phyloP scores from a whole-genome alignment of 1,139 yeast species.

The Hansenula sp. region DNA sequence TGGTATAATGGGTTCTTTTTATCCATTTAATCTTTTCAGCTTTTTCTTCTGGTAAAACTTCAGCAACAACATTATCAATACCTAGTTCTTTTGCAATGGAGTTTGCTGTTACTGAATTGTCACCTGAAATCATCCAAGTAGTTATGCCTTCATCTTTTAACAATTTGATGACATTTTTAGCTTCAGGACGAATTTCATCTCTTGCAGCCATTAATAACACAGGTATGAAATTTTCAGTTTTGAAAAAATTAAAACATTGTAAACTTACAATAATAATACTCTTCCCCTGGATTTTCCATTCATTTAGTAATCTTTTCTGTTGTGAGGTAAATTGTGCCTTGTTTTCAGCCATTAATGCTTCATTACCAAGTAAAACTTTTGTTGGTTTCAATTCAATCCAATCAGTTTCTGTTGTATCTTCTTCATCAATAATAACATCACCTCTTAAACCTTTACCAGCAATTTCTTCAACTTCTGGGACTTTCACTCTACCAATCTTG shows the following conservation, averaged over 20 bases:
- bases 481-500: slow-evolving; percentile 32
- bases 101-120: slow-evolving; percentile 60
- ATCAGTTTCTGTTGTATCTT: slow-evolving; percentile 12
- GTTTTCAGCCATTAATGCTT: slow-evolving; percentile 45
- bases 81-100: slow-evolving; percentile 66
- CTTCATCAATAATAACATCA: slow-evolving; percentile 26
- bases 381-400: slow-evolving; percentile 32
- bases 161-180: slow-evolving; percentile 44
- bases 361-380: slow-evolving; percentile 62
- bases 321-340: slow-evolving; percentile 26
- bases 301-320: slow-evolving; percentile 27
- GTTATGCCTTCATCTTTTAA: slow-evolving; percentile 44
- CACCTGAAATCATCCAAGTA: slow-evolving; percentile 67
- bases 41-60: slow-evolving; percentile 71
- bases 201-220: slow-evolving; percentile 52
- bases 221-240: slow-evolving; percentile 33
- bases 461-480: slow-evolving; percentile 46
- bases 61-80: slow-evolving; percentile 61
- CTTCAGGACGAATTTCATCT: slow-evolving; percentile 63
- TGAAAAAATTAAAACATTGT: slow-evolving; percentile 26
- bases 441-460: slow-evolving; percentile 61
- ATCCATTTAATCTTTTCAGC: slow-evolving; percentile 54
- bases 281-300: slow-evolving; percentile 62
- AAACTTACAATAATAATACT: slow-evolving; percentile 58
- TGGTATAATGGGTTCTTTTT: slow-evolving; percentile 33